Base-by-base conservation (phyloP, 345 rosid genomes). In the Cochlearia excelsa region DNA sequence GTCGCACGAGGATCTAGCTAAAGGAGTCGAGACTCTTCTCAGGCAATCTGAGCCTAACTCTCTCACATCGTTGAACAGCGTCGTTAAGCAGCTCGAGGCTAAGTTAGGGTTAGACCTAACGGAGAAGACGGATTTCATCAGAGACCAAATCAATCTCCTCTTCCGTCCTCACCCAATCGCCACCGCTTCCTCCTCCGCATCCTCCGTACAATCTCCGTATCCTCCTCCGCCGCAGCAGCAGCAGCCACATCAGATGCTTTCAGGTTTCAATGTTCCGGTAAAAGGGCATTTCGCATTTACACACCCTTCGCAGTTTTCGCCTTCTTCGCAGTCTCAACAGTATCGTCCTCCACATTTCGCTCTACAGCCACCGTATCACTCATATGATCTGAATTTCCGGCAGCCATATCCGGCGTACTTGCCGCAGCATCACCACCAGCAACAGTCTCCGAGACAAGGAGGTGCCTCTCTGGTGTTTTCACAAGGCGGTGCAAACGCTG, bases 1-100 rank as follows among this genome's bases (percentile, higher is more conserved):
- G 80, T 72, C 94, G 63, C 86, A 92, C 87, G 90, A 82, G 75
- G 94, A 91, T 46, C 77, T 88, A 80, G 95, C 91, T 28, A 81
- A 73, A 72, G 87, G 84, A 35, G 78, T 90, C 37, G 95, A 90
- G 86, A 79, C 75, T 31, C 73, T 90, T 74, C 88, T 90, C 69
- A 81, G 95, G 50, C 92, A 84, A 54, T 77, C 87, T 1, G 88
- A 78, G 74, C 95, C 85, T 0, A 81, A 57, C 81, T 34, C 82
- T 54, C 68, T 82, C 59, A 82, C 90, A 54, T 74, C 98, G 16
- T 51, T 88, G 30, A 80, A 63, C 86, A 87, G 78, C 57, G 84
- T 92, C 68, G 90, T 92, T 26, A 85, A 79, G 51, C 93, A 84
- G 81, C 83, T 92, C 30, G 88, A 92, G 53, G 84, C 93, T 38